Evolutionary conservation across 2,329 filamentous ascomycete species (phyloP).

Genomic region (Bipolaris zeicola): DNA sequence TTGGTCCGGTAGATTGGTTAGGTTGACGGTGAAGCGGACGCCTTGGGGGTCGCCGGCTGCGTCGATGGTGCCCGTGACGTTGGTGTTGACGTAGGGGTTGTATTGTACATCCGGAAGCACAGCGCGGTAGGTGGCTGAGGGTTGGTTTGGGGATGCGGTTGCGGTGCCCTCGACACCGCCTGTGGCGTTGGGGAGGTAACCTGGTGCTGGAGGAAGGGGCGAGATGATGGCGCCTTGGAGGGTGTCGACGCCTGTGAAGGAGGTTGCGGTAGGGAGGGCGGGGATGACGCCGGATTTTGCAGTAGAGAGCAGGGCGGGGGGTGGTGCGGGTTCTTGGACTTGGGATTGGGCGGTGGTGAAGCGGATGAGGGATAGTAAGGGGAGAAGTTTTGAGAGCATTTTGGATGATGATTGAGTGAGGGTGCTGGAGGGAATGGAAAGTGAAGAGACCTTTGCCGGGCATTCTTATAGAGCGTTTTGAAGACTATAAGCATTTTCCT

Average conservation of each 20-base stretch:
- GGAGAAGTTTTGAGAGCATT: constrained; percentile 3
- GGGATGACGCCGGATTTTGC: constrained; percentile 33
- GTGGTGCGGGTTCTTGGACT: constrained; percentile 26
- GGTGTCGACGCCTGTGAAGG: constrained; percentile 30
- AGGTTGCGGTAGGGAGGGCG: constrained; percentile 20
- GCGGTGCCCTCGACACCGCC: constrained; percentile 29
- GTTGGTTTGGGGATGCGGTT: constrained; percentile 25
- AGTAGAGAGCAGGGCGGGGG: constrained; percentile 21
- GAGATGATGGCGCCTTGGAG: constrained; percentile 36
- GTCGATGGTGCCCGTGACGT: constrained; percentile 39
- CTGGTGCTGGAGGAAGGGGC: constrained; percentile 25
- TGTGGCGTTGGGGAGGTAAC: constrained; percentile 21
- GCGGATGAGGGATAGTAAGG: constrained; percentile 3
- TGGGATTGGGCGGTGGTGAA: constrained; percentile 19
- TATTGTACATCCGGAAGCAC: constrained; percentile 28
- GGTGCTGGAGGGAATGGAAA: not conserved
- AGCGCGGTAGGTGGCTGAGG: constrained; percentile 30
- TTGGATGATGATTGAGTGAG: not conserved
- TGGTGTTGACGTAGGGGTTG: constrained; percentile 25
- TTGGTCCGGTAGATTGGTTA: constrained; percentile 46
- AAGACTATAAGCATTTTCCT: not conserved
- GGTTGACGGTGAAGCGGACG: constrained; percentile 46
- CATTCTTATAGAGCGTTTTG: no score
- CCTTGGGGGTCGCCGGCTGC: constrained; percentile 39
- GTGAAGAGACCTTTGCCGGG: not conserved